Percentiles rank a stretch among this genome's conserved stretches.
Evolutionary conservation across 176 grass and related monocot genomes (phyloP).

Genomic region (Melocanna baccifera): DNA sequence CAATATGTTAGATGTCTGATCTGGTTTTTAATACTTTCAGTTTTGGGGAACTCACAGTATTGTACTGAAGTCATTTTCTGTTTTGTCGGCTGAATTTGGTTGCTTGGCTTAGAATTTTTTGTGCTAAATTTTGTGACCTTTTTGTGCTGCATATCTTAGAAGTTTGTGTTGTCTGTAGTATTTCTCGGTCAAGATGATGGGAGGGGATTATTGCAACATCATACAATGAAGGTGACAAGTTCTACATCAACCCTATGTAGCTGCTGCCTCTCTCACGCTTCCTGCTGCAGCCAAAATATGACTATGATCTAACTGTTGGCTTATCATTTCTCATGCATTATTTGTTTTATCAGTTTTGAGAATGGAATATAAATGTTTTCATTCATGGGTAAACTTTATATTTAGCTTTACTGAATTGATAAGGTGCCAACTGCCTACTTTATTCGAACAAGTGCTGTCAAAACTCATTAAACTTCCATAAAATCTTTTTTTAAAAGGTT

Average conservation of each 20-base stretch:
- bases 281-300: constrained; percentile 86
- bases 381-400: not conserved
- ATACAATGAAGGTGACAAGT: constrained; percentile 76
- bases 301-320: not conserved
- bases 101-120: not conserved
- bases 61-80: not conserved
- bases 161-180: constrained; percentile 31
- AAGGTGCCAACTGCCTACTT: not conserved
- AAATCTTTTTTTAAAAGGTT: not conserved
- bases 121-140: not conserved
- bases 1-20: not conserved
- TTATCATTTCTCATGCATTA: not conserved
- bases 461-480: not conserved
- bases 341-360: not conserved
- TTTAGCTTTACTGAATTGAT: not conserved
- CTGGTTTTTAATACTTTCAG: not conserved
- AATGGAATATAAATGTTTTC: not conserved
- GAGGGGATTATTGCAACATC: constrained; percentile 82
- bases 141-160: not conserved
- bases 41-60: not conserved
- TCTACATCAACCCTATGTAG: constrained; percentile 85
- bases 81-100: not conserved
- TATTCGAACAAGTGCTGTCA: not conserved
- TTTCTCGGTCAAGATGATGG: constrained; percentile 93
- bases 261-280: constrained; percentile 86